These are phyloP conservation scores for Fusarium sp. DNA, from an alignment of 2,329 filamentous ascomycete species.

Conservation along the genomic window DNA sequence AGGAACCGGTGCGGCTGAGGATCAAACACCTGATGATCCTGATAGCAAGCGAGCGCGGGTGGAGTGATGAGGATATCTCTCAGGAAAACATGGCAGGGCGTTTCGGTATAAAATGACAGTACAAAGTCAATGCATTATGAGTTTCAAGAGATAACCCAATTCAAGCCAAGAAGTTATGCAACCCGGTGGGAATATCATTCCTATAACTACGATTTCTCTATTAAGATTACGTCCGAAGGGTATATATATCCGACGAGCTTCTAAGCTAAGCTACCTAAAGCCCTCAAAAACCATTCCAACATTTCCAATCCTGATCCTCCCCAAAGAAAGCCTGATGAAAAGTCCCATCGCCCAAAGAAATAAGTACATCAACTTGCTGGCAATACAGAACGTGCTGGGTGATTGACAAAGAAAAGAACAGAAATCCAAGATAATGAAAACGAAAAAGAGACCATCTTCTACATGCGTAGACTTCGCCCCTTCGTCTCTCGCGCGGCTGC, in stretches of 20 bases:
- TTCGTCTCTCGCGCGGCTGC: slow-evolving; percentile 52
- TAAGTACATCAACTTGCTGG: slow-evolving; percentile 27
- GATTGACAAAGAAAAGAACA: slow-evolving; percentile 33
- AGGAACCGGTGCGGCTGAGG: slow-evolving; percentile 60
- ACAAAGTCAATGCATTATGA: slow-evolving; percentile 14
- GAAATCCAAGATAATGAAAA: slow-evolving; percentile 10
- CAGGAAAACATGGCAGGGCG: slow-evolving; percentile 39
- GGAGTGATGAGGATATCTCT: slow-evolving; percentile 52
- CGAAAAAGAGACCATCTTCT: slow-evolving; percentile 8
- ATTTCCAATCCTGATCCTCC: background rate
- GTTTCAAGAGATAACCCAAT: slow-evolving; percentile 7
- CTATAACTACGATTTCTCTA: slow-evolving; percentile 26
- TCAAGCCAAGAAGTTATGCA: background rate
- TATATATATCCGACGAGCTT: slow-evolving; percentile 44
- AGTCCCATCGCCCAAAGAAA: background rate
- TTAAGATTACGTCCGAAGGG: slow-evolving; percentile 46
- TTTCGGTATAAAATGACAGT: slow-evolving; percentile 29
- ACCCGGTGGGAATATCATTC: background rate
- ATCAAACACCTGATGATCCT: slow-evolving; percentile 54
- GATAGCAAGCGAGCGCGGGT: slow-evolving; percentile 64
- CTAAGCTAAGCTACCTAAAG: slow-evolving; percentile 32
- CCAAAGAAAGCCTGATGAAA: background rate
- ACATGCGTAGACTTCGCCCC: slow-evolving; percentile 49
- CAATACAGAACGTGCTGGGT: slow-evolving; percentile 16
- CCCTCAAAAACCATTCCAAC: background rate